Evolutionary conservation across 768 basidiomycete genomes (phyloP).

Genomic region (Boletus barrowsii): DNA sequence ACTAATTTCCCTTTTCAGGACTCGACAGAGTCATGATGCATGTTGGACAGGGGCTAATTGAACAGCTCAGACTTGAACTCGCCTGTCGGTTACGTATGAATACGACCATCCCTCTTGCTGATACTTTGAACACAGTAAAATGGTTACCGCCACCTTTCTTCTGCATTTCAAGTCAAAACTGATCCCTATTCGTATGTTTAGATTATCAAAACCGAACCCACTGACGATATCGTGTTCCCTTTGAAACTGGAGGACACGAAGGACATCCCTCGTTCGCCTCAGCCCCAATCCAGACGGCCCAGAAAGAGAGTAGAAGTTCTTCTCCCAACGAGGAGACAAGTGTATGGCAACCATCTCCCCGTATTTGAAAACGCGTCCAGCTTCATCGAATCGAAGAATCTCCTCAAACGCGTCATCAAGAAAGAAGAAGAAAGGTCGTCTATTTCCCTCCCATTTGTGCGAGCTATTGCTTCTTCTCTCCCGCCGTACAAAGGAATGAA

Average conservation of each 20-base stretch:
- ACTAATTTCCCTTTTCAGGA: too few species aligned
- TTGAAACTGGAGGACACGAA: neutral
- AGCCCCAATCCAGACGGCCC: neutral
- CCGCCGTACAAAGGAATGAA: neutral
- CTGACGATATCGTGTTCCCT: neutral
- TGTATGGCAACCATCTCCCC: constrained; percentile 7
- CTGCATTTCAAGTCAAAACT: neutral
- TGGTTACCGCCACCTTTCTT: neutral
- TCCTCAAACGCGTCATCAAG: constrained; percentile 1
- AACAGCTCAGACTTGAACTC: neutral
- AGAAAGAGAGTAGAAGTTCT: constrained; percentile 4
- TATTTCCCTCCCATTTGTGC: neutral
- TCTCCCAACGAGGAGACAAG: constrained; percentile 9
- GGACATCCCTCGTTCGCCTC: neutral
- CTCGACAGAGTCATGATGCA: too few species aligned
- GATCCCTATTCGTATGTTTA: neutral
- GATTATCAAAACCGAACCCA: constrained; percentile 12
- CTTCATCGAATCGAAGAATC: constrained; percentile 7
- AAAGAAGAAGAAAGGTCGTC: constrained; percentile 11
- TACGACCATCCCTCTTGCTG: neutral
- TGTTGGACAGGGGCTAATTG: too few species aligned
- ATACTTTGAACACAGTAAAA: neutral
- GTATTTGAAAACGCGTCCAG: constrained; percentile 4
- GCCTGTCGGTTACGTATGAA: constrained; percentile 7
- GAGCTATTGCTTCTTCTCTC: neutral